Evolutionary conservation across 495 filamentous ascomycete genomes (phyloP).

Genomic region (Xylaria bambusicola): DNA sequence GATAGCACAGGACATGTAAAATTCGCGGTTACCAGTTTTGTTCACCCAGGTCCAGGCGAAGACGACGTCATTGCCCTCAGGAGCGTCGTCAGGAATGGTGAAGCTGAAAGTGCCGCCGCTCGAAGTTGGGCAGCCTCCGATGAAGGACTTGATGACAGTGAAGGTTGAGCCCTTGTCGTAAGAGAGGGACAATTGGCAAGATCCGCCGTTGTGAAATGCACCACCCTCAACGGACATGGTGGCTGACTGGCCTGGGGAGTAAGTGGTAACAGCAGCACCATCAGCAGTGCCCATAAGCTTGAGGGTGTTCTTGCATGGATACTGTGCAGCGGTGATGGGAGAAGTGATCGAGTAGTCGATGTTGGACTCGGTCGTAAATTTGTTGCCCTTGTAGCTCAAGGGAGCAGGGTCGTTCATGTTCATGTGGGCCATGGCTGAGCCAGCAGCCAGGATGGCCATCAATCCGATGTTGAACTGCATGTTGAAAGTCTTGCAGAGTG

Average conservation of each 20-base stretch:
- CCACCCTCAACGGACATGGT: slow-evolving; percentile 59
- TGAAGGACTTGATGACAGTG: slow-evolving; percentile 65
- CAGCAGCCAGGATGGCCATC: slow-evolving; percentile 36
- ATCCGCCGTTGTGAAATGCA: slow-evolving; percentile 64
- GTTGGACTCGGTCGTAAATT: slow-evolving; percentile 39
- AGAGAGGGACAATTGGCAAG: slow-evolving; percentile 64
- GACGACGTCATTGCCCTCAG: slow-evolving; percentile 57
- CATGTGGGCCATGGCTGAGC: slow-evolving; percentile 57
- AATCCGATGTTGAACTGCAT: slow-evolving; percentile 39
- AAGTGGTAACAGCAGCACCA: slow-evolving; percentile 50
- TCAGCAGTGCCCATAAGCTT: slow-evolving; percentile 50
- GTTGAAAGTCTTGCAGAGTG: slow-evolving; percentile 18
- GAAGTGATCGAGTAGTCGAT: slow-evolving; percentile 61
- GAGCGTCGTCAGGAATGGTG: slow-evolving; percentile 62
- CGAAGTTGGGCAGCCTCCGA: slow-evolving; percentile 60
- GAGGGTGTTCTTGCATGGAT: slow-evolving; percentile 70
- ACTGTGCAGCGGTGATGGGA: slow-evolving; percentile 55
- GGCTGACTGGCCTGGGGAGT: slow-evolving; percentile 57
- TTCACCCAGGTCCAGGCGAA: slow-evolving; percentile 71
- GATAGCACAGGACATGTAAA: slow-evolving; percentile 68
- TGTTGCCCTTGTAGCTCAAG: slow-evolving; percentile 55
- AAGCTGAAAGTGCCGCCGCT: slow-evolving; percentile 56
- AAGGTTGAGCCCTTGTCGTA: slow-evolving; percentile 64
- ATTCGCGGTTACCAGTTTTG: slow-evolving; percentile 65
- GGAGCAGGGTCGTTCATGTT: slow-evolving; percentile 59